phyloP scores from a whole-genome alignment of 768 basidiomycete species.

The Cystobasidium onofrii region DNA sequence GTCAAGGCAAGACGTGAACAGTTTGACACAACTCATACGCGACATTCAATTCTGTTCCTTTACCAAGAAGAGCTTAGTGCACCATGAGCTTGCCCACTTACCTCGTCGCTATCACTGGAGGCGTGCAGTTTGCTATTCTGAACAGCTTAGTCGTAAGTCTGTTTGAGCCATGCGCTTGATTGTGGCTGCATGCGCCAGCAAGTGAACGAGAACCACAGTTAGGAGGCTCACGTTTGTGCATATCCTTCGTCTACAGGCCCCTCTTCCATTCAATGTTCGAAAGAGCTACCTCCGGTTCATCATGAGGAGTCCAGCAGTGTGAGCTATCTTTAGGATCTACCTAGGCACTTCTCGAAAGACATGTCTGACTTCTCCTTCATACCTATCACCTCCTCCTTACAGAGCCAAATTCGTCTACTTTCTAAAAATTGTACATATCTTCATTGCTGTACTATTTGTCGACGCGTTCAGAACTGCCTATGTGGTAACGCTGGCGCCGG shows the following conservation, averaged over 20 bases:
- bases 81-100: conserved; percentile 1
- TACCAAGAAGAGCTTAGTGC: too few species aligned
- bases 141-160: conserved; percentile 13
- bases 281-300: conserved; percentile 26
- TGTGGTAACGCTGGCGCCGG: conserved; percentile 4
- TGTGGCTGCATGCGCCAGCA: too few species aligned
- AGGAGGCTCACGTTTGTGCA: not conserved
- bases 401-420: conserved; percentile 27
- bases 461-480: conserved; percentile 26
- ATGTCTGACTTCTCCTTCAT: too few species aligned
- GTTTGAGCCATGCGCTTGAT: not conserved
- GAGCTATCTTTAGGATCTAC: not conserved
- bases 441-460: conserved; percentile 19
- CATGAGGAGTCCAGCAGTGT: conserved; percentile 14
- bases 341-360: too few species aligned
- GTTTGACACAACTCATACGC: too few species aligned
- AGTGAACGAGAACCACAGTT: too few species aligned
- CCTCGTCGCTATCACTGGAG: conserved; percentile 12
- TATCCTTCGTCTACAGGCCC: not conserved
- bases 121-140: conserved; percentile 7
- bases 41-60: too few species aligned
- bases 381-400: too few species aligned
- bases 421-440: conserved; percentile 23
- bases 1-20: not conserved
- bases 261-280: conserved; percentile 23